Conservation (phyloP, 2,329 filamentous ascomycete genomes). For the Fonsecaea nubica region DNA sequence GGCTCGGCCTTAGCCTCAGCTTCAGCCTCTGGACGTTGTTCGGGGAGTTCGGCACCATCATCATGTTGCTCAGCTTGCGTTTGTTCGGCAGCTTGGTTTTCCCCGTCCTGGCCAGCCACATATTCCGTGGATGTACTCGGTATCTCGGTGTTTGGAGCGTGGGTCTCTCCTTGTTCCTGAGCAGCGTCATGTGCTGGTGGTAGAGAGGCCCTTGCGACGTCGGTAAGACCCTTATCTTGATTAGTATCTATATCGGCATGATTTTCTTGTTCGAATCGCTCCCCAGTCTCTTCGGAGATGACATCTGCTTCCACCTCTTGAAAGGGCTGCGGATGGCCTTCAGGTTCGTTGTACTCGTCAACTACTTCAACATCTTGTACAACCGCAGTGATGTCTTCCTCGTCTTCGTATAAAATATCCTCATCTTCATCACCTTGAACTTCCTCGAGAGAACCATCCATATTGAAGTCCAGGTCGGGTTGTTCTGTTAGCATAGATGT, state of each 20-base stretch:
- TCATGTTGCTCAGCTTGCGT: constrained; percentile 3
- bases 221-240: constrained; percentile 7
- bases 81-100: not conserved
- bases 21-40: not conserved
- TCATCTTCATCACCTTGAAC: constrained; percentile 36
- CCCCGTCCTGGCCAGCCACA: not conserved
- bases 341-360: constrained; percentile 15
- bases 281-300: constrained; percentile 22
- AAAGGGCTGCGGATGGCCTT: constrained; percentile 5
- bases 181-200: constrained; percentile 13
- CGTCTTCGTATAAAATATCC: constrained; percentile 38
- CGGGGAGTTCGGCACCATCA: not conserved
- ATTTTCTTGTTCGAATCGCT: constrained; percentile 13
- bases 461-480: constrained; percentile 30
- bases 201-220: not conserved
- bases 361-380: constrained; percentile 14
- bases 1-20: no score
- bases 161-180: not conserved
- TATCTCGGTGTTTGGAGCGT: constrained; percentile 2
- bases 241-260: constrained; percentile 16
- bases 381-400: constrained; percentile 25
- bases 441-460: constrained; percentile 28
- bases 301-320: constrained; percentile 24
- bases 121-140: not conserved
- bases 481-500: constrained; percentile 24